phyloP scores from a whole-genome alignment of 1,139 yeast species.

The Meyerozyma smithsonii region DNA sequence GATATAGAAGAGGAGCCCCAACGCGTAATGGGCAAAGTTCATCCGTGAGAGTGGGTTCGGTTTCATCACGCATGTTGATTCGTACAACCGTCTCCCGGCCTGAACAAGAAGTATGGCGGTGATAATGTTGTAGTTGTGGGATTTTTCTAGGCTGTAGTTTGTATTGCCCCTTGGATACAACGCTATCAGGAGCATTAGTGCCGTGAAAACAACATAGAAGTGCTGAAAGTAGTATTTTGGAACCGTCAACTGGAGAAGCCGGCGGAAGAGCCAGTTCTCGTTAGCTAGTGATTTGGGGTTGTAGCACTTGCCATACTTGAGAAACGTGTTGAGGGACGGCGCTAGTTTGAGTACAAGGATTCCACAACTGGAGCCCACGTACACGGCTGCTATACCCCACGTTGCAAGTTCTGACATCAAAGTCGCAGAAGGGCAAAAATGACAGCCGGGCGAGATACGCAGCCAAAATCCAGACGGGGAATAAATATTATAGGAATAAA shows the following conservation, averaged over 20 bases:
- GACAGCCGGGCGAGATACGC: not conserved
- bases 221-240: slow-evolving; percentile 48
- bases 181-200: slow-evolving; percentile 6
- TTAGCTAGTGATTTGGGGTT: not conserved
- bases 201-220: slow-evolving; percentile 36
- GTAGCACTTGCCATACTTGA: slow-evolving; percentile 22
- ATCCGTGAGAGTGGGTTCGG: slow-evolving; percentile 51
- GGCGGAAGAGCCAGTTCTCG: slow-evolving; percentile 1
- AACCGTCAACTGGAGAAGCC: slow-evolving; percentile 25
- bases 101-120: slow-evolving; percentile 39
- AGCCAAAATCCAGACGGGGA: too few species aligned
- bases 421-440: not conserved
- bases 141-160: slow-evolving; percentile 7
- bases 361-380: not conserved
- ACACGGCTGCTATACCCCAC: not conserved
- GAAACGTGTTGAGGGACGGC: slow-evolving; percentile 4
- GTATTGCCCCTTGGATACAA: not conserved
- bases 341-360: slow-evolving; percentile 1
- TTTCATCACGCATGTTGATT: slow-evolving; percentile 50
- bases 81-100: slow-evolving; percentile 58
- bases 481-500: not conserved
- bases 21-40: slow-evolving; percentile 71
- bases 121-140: slow-evolving; percentile 13
- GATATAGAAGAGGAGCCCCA: slow-evolving; percentile 66
- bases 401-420: not conserved